Evolutionary conservation across 306 rosid genomes (phyloP).

Genomic region (Potentilla sterilis): DNA sequence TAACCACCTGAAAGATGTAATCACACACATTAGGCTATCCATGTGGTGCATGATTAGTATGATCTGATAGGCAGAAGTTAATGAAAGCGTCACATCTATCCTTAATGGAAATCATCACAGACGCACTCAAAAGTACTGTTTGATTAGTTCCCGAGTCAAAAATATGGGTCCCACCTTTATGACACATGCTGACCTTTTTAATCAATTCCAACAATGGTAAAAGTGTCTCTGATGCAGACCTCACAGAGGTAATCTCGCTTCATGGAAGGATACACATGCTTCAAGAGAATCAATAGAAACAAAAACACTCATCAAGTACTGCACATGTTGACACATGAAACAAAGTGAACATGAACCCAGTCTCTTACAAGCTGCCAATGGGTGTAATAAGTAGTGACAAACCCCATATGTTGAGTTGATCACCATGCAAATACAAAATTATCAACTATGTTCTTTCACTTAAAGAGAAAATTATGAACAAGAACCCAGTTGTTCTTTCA

Average conservation of each 20-base stretch:
- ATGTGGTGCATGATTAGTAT: slow-evolving; percentile 11
- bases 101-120: slow-evolving; percentile 66
- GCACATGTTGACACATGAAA: slow-evolving; percentile 31
- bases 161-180: slow-evolving; percentile 64
- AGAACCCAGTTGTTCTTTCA: background rate
- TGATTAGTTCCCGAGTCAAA: slow-evolving; percentile 42
- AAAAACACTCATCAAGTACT: slow-evolving; percentile 47
- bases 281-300: slow-evolving; percentile 51
- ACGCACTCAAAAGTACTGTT: slow-evolving; percentile 50
- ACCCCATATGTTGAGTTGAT: background rate
- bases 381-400: background rate
- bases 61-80: slow-evolving; percentile 13
- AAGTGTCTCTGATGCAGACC: slow-evolving; percentile 59
- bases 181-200: slow-evolving; percentile 50
- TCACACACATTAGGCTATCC: slow-evolving; percentile 16
- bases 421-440: too few relatives aligned
- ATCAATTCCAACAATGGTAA: slow-evolving; percentile 59
- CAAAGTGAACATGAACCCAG: slow-evolving; percentile 10
- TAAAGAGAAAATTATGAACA: background rate
- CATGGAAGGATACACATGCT: slow-evolving; percentile 45
- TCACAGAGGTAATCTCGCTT: slow-evolving; percentile 59
- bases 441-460: background rate
- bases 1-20: slow-evolving; percentile 68
- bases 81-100: slow-evolving; percentile 46
- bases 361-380: background rate